Base-by-base conservation (phyloP, 192 early-diverging fungal genomes). In the Geosiphon pyriformis region DNA sequence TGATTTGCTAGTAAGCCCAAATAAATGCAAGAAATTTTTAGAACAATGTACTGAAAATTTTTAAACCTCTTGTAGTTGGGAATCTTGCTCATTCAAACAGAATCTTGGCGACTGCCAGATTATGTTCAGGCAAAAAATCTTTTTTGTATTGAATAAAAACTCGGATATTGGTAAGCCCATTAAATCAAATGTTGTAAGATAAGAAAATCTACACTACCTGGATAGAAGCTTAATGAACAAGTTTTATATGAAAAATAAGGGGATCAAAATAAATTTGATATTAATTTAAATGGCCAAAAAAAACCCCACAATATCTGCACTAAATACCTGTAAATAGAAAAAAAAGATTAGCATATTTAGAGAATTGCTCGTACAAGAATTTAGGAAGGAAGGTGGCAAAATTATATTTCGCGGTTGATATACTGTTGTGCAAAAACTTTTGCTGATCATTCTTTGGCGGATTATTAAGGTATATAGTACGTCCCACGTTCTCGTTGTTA, bases 281-380 rank as follows among this genome's bases (percentile, higher is more conserved):
- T 15, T 34, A 20, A 25, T 26, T 22, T 6, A 29, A 34, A 15
- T 29, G 42, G 37, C 26, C 32, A 64, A 49, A 57, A 64, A 31
- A 27, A 68, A 34, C 12, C n/a, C n/a, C n/a, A n/a, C n/a, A n/a
- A n/a, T n/a, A n/a, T n/a, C n/a, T n/a, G n/a, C n/a, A n/a, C n/a
- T n/a, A 30, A 30, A 31, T 32, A 72, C 59, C 94, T 17, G 93
- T 98, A 75, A 99, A 96, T 76, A 99, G 77, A 83, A 99, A 99
- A 72, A 98, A 99, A 71, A 98, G 76, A 79, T 99, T 99, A 61
- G 97, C 97, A 79, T 97, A 98, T 78, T 95, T 95, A 50, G 89
- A 91, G 68, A 99, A 99, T 82, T 99, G 94, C 77, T 97, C 96
- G 60, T 88, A 89, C 51, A 99, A 80, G 72, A 98, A 98, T 80